phyloP scores from a whole-genome alignment of 73 alveolate genomes.

The Diophrys sp. region DNA sequence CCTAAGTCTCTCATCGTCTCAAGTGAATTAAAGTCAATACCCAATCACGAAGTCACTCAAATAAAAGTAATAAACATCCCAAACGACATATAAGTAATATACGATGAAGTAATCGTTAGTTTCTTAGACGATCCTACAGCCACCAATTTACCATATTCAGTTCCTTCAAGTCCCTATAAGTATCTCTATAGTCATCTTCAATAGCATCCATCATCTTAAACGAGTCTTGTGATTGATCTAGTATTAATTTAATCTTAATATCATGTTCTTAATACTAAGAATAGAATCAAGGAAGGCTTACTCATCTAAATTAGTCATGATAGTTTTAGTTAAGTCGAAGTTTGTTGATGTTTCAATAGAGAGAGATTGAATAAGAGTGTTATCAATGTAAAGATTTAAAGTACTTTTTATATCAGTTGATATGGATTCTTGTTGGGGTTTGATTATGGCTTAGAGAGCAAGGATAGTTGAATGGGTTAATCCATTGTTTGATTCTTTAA shows the following conservation, averaged over 20 bases:
- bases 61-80: slow-evolving; percentile 54
- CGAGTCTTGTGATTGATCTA: too few relatives aligned
- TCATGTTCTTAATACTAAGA: too few relatives aligned
- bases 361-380: slow-evolving; percentile 5
- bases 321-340: not conserved
- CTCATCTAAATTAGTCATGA: not conserved
- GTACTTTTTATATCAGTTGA: slow-evolving; percentile 33
- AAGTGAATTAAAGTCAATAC: slow-evolving; percentile 20
- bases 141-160: too few relatives aligned
- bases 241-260: too few relatives aligned
- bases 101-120: not conserved
- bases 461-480: slow-evolving; percentile 54
- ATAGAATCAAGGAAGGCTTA: not conserved
- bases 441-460: slow-evolving; percentile 40
- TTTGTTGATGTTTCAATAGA: not conserved
- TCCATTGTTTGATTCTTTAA: slow-evolving; percentile 52
- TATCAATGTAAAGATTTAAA: slow-evolving; percentile 1
- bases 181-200: slow-evolving; percentile 19
- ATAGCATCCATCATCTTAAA: not conserved
- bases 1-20: slow-evolving; percentile 23
- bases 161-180: not conserved
- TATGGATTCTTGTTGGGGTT: slow-evolving; percentile 11
- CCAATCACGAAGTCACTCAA: slow-evolving; percentile 42
- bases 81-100: slow-evolving; percentile 15
- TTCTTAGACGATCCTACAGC: not conserved